Conservation (phyloP, 331 rosid species). For the Malus hybrid region DNA sequence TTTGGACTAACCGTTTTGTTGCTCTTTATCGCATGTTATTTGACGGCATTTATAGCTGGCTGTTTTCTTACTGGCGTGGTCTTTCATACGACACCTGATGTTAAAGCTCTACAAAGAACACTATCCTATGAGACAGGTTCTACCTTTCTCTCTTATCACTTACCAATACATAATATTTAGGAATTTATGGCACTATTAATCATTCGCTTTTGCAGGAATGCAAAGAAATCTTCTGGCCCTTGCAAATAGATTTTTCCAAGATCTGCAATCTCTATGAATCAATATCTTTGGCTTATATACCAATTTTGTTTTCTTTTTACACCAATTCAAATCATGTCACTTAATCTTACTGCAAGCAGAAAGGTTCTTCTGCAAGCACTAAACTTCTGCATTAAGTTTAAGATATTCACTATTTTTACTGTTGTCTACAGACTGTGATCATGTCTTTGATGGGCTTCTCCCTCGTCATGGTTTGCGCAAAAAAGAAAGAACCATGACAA, state of each 20-base stretch:
- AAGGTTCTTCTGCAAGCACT: no score
- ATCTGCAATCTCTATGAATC: conserved; percentile 90
- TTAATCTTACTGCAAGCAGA: no score
- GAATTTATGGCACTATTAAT: conserved; percentile 1
- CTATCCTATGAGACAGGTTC: conserved; percentile 88
- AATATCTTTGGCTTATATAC: background rate
- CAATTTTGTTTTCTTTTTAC: background rate
- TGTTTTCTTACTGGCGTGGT: conserved; percentile 52
- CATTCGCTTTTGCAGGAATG: conserved; percentile 58
- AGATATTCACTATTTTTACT: background rate
- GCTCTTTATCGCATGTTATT: conserved; percentile 64
- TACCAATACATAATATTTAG: conserved; percentile 1
- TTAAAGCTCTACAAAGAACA: conserved; percentile 76
- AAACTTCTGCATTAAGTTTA: no score
- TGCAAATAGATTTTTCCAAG: conserved; percentile 78
- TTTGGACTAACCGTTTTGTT: conserved; percentile 59
- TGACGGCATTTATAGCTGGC: conserved; percentile 66
- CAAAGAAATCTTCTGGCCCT: conserved; percentile 97
- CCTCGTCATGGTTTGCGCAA: conserved; percentile 77
- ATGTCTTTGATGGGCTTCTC: conserved; percentile 97
- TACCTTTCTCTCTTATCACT: conserved; percentile 3
- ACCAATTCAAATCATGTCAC: background rate
- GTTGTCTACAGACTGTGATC: conserved; percentile 64
- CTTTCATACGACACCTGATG: conserved; percentile 49
- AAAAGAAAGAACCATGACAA: conserved; percentile 31